Percentiles rank a stretch among this genome's conserved stretches.
Conservation (phyloP, 345 rosid species). For the Moricandia moricandioides region DNA sequence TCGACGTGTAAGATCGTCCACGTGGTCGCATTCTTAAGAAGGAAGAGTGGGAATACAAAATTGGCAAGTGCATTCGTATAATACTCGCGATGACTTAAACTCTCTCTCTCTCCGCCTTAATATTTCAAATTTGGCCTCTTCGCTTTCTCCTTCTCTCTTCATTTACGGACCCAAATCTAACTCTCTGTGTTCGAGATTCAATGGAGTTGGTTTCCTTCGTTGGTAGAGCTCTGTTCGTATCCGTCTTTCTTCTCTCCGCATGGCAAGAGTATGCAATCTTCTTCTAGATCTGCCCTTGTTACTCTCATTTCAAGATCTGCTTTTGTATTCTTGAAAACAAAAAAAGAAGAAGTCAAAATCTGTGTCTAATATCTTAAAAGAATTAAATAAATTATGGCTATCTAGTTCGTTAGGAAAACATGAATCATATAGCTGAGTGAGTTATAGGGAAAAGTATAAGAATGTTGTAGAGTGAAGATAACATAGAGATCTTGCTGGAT, state of each 20-base stretch:
- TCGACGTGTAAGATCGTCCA: slow-evolving; percentile 30
- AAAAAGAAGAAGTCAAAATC: background rate
- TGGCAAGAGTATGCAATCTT: slow-evolving; percentile 57
- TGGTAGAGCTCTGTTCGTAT: slow-evolving; percentile 67
- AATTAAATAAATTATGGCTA: background rate
- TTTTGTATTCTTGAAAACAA: background rate
- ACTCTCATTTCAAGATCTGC: slow-evolving; percentile 16
- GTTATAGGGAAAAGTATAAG: background rate
- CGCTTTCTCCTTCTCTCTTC: background rate
- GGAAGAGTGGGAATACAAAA: slow-evolving; percentile 6
- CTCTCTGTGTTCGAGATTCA: background rate
- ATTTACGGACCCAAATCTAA: slow-evolving; percentile 26
- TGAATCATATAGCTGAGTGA: background rate
- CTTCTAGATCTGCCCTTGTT: slow-evolving; percentile 34
- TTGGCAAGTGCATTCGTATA: background rate
- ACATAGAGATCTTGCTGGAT: background rate
- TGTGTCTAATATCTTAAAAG: background rate
- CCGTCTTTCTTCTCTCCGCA: slow-evolving; percentile 70
- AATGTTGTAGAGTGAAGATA: no score
- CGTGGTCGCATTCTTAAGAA: background rate
- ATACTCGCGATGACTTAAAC: background rate
- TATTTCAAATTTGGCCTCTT: slow-evolving; percentile 14
- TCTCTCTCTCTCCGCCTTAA: background rate
- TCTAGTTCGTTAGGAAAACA: background rate
- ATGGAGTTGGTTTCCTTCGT: slow-evolving; percentile 50